A percentile compares a stretch with the other conserved stretches of the same genome.
These are phyloP conservation scores for Sapria himalayana DNA, from an alignment of 345 rosid species.

Conservation along the genomic window DNA sequence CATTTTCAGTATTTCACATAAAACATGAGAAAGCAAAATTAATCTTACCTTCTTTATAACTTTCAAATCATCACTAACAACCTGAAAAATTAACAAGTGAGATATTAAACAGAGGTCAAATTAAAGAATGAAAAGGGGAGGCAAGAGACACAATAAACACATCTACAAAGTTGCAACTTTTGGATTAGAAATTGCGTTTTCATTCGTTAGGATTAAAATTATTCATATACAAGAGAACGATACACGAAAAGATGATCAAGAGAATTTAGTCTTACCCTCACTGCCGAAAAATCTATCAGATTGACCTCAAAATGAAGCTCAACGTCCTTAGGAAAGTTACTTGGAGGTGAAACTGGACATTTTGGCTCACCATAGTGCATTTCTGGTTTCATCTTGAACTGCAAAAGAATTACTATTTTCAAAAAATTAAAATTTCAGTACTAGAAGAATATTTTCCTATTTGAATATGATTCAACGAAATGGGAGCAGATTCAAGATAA, in stretches of 20 bases:
- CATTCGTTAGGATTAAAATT: too few relatives aligned
- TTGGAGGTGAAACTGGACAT: constrained; percentile 58
- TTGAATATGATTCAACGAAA: too few relatives aligned
- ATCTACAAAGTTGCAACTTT: too few relatives aligned
- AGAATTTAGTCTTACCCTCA: constrained; percentile 69
- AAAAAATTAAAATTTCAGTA: background rate
- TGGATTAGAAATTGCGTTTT: too few relatives aligned
- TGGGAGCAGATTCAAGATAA: too few relatives aligned
- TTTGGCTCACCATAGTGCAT: constrained; percentile 83
- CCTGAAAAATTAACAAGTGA: constrained; percentile 41
- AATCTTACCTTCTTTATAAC: constrained; percentile 90
- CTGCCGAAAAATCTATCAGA: constrained; percentile 58
- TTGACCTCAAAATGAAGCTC: constrained; percentile 98
- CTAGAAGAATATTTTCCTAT: background rate
- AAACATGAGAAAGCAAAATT: too few relatives aligned
- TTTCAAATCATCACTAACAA: constrained; percentile 67
- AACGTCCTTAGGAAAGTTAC: constrained; percentile 57
- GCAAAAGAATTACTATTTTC: constrained; percentile 7
- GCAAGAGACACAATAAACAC: too few relatives aligned
- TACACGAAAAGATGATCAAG: too few relatives aligned
- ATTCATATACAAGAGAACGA: too few relatives aligned
- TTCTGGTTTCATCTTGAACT: constrained; percentile 93
- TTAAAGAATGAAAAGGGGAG: too few relatives aligned
- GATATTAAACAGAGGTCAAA: too few relatives aligned
- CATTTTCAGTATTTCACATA: too few relatives aligned